Evolutionary conservation across 768 basidiomycete species (phyloP).

Genomic region (Neoboletus magnificus): DNA sequence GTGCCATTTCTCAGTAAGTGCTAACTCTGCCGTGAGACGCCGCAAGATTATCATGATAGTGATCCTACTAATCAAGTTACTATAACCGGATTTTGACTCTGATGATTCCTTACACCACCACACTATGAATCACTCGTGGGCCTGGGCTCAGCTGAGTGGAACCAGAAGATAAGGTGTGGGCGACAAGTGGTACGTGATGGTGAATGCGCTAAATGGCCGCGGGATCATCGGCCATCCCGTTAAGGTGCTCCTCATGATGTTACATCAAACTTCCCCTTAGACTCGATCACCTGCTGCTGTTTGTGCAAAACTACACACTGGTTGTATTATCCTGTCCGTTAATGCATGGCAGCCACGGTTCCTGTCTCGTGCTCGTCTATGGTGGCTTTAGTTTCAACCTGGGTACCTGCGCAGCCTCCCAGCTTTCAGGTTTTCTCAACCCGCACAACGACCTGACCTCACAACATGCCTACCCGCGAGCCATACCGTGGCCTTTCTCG

Average conservation of each 20-base stretch:
- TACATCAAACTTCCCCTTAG: background rate
- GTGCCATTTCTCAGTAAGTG: no score
- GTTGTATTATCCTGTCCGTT: background rate
- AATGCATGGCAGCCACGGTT: background rate
- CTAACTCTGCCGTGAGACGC: no score
- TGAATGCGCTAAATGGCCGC: background rate
- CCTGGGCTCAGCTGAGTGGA: background rate
- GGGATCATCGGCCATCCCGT: background rate
- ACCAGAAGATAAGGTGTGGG: background rate
- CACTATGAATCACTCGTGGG: background rate
- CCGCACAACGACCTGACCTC: background rate
- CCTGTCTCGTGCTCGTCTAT: background rate
- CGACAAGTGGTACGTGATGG: background rate
- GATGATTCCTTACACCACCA: no score
- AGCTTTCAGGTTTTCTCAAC: background rate
- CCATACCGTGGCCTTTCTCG: slow-evolving; percentile 37
- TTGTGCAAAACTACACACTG: background rate
- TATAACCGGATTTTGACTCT: no score
- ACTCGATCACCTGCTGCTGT: background rate
- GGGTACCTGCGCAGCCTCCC: background rate
- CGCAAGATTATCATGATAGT: no score
- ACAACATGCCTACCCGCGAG: slow-evolving; percentile 26
- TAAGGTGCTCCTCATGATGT: background rate
- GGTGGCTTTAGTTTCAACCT: background rate
- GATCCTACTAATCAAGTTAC: no score